phyloP scores from a whole-genome alignment of 305 asterid species.

The Petunia hybrid region DNA sequence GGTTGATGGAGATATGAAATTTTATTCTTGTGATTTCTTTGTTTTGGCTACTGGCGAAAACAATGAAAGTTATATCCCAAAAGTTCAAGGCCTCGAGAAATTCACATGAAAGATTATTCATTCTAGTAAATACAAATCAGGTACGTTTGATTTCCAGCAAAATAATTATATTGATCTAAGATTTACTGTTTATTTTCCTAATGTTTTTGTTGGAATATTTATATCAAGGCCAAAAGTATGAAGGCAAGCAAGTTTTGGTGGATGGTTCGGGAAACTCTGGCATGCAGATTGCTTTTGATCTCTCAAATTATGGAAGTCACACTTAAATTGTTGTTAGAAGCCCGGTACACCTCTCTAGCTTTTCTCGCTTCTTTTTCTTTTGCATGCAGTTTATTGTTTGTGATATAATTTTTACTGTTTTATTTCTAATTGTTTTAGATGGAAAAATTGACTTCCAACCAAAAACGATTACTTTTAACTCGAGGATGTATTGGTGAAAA shows the following conservation, averaged over 20 bases:
- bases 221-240: background rate
- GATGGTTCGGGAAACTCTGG: conserved; percentile 48
- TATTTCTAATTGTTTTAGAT: too few species aligned
- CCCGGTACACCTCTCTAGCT: conserved; percentile 23
- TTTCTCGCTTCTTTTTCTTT: background rate
- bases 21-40: conserved; percentile 7
- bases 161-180: too few species aligned
- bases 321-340: conserved; percentile 37
- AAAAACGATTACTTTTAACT: too few species aligned
- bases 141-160: too few species aligned
- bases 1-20: background rate
- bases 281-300: conserved; percentile 45
- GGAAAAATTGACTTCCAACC: too few species aligned
- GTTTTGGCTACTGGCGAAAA: conserved; percentile 44
- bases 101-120: conserved; percentile 38
- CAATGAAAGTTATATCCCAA: conserved; percentile 30
- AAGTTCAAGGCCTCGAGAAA: conserved; percentile 17
- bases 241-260: conserved; percentile 39
- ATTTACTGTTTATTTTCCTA: too few species aligned
- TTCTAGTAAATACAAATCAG: conserved; percentile 38
- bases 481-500: too few species aligned
- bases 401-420: too few species aligned
- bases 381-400: too few species aligned
- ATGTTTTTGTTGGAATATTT: too few species aligned
- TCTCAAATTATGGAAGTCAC: conserved; percentile 29